Conservation (phyloP, 2,329 filamentous ascomycete genomes). For the Metarhizium brunneum region DNA sequence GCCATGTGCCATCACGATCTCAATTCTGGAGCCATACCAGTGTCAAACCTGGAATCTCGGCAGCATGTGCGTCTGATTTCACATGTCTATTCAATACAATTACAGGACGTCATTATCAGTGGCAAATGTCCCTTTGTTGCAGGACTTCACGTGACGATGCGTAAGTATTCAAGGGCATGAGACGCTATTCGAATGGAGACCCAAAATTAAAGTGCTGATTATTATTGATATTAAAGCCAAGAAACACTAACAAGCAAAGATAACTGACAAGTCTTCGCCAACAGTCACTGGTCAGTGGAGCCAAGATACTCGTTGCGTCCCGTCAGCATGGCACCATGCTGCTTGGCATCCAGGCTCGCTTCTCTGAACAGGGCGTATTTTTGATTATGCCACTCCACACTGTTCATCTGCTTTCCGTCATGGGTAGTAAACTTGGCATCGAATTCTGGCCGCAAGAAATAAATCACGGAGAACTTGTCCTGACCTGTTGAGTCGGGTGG, state of each 20-base stretch:
- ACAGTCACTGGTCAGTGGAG: not conserved
- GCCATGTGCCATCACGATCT: too few species aligned
- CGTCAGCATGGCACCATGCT: constrained; percentile 10
- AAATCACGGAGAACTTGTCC: constrained; percentile 13
- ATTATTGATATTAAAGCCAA: not conserved
- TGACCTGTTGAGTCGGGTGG: constrained; percentile 8
- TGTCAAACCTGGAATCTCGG: too few species aligned
- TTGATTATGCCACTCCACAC: constrained; percentile 14
- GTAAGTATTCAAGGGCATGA: too few species aligned
- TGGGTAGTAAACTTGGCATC: constrained; percentile 10
- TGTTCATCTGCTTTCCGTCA: constrained; percentile 9
- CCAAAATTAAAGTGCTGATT: too few species aligned
- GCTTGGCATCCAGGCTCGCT: constrained; percentile 9
- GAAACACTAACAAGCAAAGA: not conserved
- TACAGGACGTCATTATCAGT: too few species aligned
- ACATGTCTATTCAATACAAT: too few species aligned
- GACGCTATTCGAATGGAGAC: too few species aligned
- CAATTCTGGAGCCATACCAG: too few species aligned
- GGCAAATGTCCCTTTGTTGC: too few species aligned
- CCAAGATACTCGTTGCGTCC: constrained; percentile 10
- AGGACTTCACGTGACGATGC: too few species aligned
- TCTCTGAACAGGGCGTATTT: constrained; percentile 13
- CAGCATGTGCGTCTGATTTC: too few species aligned
- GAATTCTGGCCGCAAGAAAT: constrained; percentile 13
- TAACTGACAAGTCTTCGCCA: too few species aligned